Conservation (phyloP, 148 eudicot species). For the Drosera capensis region DNA sequence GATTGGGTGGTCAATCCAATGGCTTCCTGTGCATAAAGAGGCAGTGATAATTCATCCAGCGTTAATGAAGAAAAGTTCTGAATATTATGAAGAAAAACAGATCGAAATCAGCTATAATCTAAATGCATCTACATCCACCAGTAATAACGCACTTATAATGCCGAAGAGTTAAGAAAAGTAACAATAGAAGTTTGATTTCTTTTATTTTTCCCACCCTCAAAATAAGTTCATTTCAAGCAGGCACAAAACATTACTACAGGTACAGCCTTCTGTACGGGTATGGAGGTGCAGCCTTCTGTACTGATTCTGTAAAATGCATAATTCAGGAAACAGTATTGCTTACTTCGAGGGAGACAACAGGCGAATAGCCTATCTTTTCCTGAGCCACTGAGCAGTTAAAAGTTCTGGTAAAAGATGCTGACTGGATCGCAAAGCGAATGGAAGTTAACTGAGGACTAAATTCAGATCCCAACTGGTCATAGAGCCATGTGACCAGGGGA, state of each 20-base stretch:
- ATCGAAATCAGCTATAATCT: too few relatives aligned
- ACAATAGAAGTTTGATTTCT: not conserved
- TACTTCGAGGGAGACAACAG: conserved; percentile 70
- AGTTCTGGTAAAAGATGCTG: conserved; percentile 50
- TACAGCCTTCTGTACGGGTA: too few relatives aligned
- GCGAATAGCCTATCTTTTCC: conserved; percentile 51
- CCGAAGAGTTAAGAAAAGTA: too few relatives aligned
- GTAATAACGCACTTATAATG: too few relatives aligned
- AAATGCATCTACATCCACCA: too few relatives aligned
- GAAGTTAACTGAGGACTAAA: conserved; percentile 20
- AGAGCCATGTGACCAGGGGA: conserved; percentile 36
- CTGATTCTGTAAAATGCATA: too few relatives aligned
- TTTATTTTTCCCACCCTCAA: too few relatives aligned
- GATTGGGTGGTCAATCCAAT: conserved; percentile 48
- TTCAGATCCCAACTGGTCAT: conserved; percentile 33
- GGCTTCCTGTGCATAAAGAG: conserved; percentile 55
- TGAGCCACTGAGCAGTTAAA: conserved; percentile 73
- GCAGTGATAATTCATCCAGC: not conserved
- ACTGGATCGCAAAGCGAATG: conserved; percentile 31
- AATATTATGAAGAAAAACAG: too few relatives aligned
- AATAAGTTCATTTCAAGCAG: too few relatives aligned
- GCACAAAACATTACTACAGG: too few relatives aligned
- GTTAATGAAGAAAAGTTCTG: not conserved
- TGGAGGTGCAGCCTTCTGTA: too few relatives aligned
- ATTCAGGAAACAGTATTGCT: conserved; percentile 9